A percentile compares a stretch with the other conserved stretches of the same genome.
These are phyloP conservation scores for Penicillium hesseltinei DNA, from an alignment of 2,329 filamentous ascomycete genomes.

Conservation along the genomic window DNA sequence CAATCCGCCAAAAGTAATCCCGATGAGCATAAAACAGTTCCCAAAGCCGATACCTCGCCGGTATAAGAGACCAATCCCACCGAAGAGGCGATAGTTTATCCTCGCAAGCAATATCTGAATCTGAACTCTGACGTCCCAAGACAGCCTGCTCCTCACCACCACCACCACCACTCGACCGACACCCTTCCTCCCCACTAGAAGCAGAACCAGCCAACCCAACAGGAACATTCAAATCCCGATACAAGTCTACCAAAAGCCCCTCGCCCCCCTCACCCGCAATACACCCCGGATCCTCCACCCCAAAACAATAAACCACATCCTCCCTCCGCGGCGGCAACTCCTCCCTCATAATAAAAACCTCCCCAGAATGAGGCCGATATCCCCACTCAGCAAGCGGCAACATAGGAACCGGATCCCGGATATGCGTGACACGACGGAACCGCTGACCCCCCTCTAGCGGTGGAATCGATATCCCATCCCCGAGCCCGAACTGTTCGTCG, in stretches of 20 bases:
- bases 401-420: conserved; percentile 82
- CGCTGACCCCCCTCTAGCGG: not conserved
- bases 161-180: not conserved
- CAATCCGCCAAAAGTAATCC: conserved; percentile 95
- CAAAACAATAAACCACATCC: conserved; percentile 70
- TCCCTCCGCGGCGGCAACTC: conserved; percentile 64
- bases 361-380: conserved; percentile 78
- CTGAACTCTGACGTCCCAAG: conserved; percentile 25
- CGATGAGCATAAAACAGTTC: conserved; percentile 88
- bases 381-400: conserved; percentile 87
- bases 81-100: conserved; percentile 7
- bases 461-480: conserved; percentile 18
- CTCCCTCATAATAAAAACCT: conserved; percentile 77
- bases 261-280: conserved; percentile 58
- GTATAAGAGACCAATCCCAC: conserved; percentile 26
- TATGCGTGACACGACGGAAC: conserved; percentile 81
- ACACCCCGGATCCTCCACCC: conserved; percentile 69
- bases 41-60: conserved; percentile 74
- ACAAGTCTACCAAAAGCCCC: conserved; percentile 5
- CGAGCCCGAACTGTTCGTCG: conserved; percentile 51
- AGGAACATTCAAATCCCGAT: conserved; percentile 11
- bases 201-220: not conserved
- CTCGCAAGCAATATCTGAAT: conserved; percentile 12
- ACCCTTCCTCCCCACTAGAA: conserved; percentile 2
- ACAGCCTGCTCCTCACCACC: conserved; percentile 8